Percentiles rank a stretch among this genome's conserved stretches.
phyloP scores from a whole-genome alignment of 2,329 filamentous ascomycete genomes.

The Zopfia rhizophila region DNA sequence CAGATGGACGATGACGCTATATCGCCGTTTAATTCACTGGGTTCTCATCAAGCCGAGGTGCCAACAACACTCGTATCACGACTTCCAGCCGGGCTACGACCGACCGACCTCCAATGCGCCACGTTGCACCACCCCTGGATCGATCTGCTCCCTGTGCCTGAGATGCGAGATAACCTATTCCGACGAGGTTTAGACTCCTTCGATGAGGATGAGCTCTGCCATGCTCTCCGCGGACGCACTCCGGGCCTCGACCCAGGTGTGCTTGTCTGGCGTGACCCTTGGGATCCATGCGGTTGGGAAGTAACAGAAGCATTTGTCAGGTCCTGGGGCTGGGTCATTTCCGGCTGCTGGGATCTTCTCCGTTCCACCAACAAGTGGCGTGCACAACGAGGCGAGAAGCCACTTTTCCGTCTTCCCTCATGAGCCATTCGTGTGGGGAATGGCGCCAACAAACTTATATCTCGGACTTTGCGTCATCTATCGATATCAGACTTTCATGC shows the following conservation, averaged over 20 bases:
- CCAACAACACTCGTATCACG: not conserved
- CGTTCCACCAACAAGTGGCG: slow-evolving; percentile 13
- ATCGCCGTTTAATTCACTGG: slow-evolving; percentile 3
- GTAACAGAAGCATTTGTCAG: slow-evolving; percentile 7
- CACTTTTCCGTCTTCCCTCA: no score
- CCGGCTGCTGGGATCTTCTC: slow-evolving; percentile 7
- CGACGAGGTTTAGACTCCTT: slow-evolving; percentile 2
- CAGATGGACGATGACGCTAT: slow-evolving; percentile 15
- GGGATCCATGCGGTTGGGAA: slow-evolving; percentile 14
- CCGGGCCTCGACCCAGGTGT: slow-evolving; percentile 5
- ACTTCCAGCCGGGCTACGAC: slow-evolving; percentile 51
- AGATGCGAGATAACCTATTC: slow-evolving; percentile 62
- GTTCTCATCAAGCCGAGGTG: not conserved
- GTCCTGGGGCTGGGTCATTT: slow-evolving; percentile 9
- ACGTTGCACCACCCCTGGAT: slow-evolving; percentile 66
- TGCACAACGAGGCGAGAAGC: slow-evolving; percentile 7
- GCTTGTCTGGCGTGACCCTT: slow-evolving; percentile 12
- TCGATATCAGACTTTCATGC: no score
- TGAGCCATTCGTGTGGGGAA: no score
- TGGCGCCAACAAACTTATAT: no score
- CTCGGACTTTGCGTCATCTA: no score
- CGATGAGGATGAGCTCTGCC: slow-evolving; percentile 11
- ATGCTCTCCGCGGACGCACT: slow-evolving; percentile 7
- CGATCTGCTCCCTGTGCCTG: slow-evolving; percentile 67
- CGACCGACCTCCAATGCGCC: slow-evolving; percentile 59